Evolutionary conservation across 176 grass and related monocot species (phyloP).

Genomic region (Triticum urartu): DNA sequence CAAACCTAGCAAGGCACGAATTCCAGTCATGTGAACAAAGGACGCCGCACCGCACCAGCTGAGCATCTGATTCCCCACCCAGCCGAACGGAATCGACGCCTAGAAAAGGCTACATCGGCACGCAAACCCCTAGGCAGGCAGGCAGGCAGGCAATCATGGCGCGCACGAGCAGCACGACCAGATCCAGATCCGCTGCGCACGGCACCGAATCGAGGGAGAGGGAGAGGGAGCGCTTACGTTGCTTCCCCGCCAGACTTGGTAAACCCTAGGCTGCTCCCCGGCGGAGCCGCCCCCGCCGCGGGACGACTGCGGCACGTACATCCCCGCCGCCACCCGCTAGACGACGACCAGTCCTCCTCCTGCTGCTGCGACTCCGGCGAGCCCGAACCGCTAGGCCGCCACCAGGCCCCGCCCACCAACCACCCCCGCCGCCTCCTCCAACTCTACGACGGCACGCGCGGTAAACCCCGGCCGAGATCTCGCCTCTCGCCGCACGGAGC

Average conservation of each 20-base stretch:
- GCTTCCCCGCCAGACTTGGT: slow-evolving; percentile 86
- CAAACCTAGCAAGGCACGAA: background rate
- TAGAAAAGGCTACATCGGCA: background rate
- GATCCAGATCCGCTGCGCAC: slow-evolving; percentile 60
- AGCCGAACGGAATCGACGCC: background rate
- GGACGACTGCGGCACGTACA: slow-evolving; percentile 68
- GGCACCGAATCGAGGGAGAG: background rate
- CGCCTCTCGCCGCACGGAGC: slow-evolving; percentile 32
- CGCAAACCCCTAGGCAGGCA: slow-evolving; percentile 11
- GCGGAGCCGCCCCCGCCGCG: slow-evolving; percentile 30
- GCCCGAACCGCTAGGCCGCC: background rate
- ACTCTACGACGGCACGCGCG: background rate
- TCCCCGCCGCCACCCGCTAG: slow-evolving; percentile 11
- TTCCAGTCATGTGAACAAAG: background rate
- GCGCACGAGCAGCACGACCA: slow-evolving; percentile 18
- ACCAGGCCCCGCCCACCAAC: background rate
- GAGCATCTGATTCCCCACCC: background rate
- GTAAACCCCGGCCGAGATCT: slow-evolving; percentile 16
- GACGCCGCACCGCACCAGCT: background rate
- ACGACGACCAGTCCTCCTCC: background rate
- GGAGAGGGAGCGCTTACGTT: slow-evolving; percentile 64
- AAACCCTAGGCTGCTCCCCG: slow-evolving; percentile 74
- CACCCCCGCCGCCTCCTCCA: background rate
- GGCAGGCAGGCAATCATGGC: background rate
- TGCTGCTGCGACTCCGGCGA: background rate